Conservation (phyloP, 305 asterid species). For the Euphrasia arctica region DNA sequence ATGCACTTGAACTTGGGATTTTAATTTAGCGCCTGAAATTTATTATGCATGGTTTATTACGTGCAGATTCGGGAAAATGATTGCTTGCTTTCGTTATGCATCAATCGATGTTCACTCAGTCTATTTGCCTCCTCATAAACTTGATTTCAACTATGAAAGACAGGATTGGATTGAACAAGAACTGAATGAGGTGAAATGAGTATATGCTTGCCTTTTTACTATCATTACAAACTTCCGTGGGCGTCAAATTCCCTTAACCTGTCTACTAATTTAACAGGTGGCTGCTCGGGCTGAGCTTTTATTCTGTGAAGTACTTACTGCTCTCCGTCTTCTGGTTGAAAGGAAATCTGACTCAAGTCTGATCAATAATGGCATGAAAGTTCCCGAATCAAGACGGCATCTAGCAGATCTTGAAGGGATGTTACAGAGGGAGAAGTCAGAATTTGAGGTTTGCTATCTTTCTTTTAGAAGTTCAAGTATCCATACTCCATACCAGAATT, state of each 20-base stretch:
- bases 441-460: slow-evolving; percentile 56
- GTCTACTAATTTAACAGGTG: slow-evolving; percentile 48
- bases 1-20: slow-evolving; percentile 7
- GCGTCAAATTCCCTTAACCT: slow-evolving; percentile 19
- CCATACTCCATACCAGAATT: slow-evolving; percentile 2
- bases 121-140: slow-evolving; percentile 75
- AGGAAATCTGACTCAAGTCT: slow-evolving; percentile 37
- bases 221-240: slow-evolving; percentile 11
- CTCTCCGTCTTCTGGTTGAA: slow-evolving; percentile 58
- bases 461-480: slow-evolving; percentile 17
- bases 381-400: slow-evolving; percentile 51
- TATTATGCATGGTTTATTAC: slow-evolving; percentile 24
- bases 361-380: slow-evolving; percentile 30
- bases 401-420: slow-evolving; percentile 60
- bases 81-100: slow-evolving; percentile 96
- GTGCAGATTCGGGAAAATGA: slow-evolving; percentile 88
- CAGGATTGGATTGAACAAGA: slow-evolving; percentile 86
- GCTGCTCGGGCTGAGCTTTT: slow-evolving; percentile 61
- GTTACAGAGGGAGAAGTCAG: slow-evolving; percentile 73
- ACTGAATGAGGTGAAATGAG: slow-evolving; percentile 57
- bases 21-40: not conserved
- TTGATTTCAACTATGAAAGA: slow-evolving; percentile 67
- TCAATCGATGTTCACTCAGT: slow-evolving; percentile 93
- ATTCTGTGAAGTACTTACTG: slow-evolving; percentile 74
- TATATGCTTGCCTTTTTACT: not conserved